phyloP scores from a whole-genome alignment of 2,329 filamentous ascomycete genomes.

The Aspergillus felis region DNA sequence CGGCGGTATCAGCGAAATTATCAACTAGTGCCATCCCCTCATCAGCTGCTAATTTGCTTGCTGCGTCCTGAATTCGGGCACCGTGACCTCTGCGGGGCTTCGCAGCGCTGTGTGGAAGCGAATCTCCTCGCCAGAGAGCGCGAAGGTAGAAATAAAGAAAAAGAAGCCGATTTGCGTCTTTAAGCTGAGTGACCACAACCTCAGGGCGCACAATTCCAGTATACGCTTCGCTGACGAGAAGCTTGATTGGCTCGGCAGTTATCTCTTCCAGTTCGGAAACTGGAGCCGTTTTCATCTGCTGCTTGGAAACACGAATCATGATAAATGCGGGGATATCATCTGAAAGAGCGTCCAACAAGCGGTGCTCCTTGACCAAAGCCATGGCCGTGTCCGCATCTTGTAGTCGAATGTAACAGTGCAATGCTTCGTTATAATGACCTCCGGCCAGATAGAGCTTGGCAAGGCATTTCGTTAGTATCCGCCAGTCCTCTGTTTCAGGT shows the following conservation, averaged over 20 bases:
- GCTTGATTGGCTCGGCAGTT: slow-evolving; percentile 75
- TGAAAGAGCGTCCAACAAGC: slow-evolving; percentile 81
- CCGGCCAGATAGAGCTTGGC: slow-evolving; percentile 80
- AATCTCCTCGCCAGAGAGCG: slow-evolving; percentile 75
- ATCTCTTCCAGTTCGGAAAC: slow-evolving; percentile 70
- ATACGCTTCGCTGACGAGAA: slow-evolving; percentile 87
- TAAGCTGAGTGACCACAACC: slow-evolving; percentile 73
- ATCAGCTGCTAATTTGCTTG: slow-evolving; percentile 47
- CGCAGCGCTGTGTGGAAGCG: slow-evolving; percentile 41
- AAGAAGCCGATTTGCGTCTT: slow-evolving; percentile 61
- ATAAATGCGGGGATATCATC: slow-evolving; percentile 91
- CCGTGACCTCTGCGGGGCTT: slow-evolving; percentile 34
- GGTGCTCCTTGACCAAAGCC: slow-evolving; percentile 77
- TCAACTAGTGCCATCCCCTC: slow-evolving; percentile 71
- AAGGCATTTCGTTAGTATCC: slow-evolving; percentile 79
- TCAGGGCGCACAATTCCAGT: slow-evolving; percentile 78
- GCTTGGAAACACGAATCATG: slow-evolving; percentile 73
- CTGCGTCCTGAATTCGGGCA: slow-evolving; percentile 38
- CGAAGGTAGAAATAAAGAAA: slow-evolving; percentile 93
- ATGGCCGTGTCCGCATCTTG: slow-evolving; percentile 91
- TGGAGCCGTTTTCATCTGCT: slow-evolving; percentile 62
- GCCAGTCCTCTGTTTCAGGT: slow-evolving; percentile 82
- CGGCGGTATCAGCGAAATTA: slow-evolving; percentile 78
- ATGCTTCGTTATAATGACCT: slow-evolving; percentile 75
- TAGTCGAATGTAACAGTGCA: slow-evolving; percentile 83